Evolutionary conservation across 306 rosid species (phyloP), one percentile per base, ranked within the genome.

Genomic region (Sindora glabra): DNA sequence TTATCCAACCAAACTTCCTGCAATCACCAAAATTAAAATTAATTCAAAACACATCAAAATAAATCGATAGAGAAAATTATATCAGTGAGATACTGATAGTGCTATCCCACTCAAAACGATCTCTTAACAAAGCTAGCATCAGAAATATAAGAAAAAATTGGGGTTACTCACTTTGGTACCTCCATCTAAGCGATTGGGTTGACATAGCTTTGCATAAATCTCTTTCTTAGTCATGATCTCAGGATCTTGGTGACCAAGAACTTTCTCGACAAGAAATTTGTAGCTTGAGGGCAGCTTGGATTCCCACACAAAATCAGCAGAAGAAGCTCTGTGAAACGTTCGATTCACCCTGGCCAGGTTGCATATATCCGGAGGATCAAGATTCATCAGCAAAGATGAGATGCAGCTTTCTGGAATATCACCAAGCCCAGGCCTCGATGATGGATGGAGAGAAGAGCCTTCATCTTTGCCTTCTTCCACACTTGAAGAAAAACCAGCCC

Each of bases 1-100:
- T 77, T 83, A 15, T 90, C 86, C 82, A 90, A 47, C 95, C 84
- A 83, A 57, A 75, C 48, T 70, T 87, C 91, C 97, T 90, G 45
- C 2, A 30, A 49, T 67, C 25, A 16, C 41, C 69, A 1, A 5
- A 18, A 49, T 26, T 39, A 11, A 25, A 15, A 2, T 4, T 3
- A 8, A 57, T n/a, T 2, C 21, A 47, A 29, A 27, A 13, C 7
- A 34, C 1, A 18, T 33, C n/a, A 15, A 4, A 18, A 10, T 5
- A 5, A 2, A 30, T 19, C 1, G 16, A 11, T 22, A 33, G 41
- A 14, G 15, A 42, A 30, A 47, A 9, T 27, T n/a, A n/a, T n/a
- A n/a, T n/a, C n/a, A n/a, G n/a, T n/a, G n/a, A n/a, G n/a, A n/a
- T n/a, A n/a, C n/a, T n/a, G n/a, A n/a, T n/a, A n/a, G n/a, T n/a